These are phyloP conservation scores for Stephania cephalantha DNA, from an alignment of 164 flowering plant species.

Conservation along the genomic window DNA sequence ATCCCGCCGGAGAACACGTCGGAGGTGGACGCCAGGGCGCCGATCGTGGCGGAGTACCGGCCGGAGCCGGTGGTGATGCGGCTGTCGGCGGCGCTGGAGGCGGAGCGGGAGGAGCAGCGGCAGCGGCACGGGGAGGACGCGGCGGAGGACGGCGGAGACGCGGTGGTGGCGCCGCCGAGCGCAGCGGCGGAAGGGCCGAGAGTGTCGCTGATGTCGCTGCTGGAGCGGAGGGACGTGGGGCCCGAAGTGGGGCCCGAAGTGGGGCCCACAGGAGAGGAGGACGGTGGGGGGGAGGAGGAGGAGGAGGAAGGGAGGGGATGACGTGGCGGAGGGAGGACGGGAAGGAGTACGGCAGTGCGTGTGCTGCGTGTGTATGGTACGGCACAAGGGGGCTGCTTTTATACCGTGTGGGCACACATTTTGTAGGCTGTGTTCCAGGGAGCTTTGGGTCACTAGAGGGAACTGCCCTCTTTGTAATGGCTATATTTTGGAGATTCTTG, in stretches of 20 bases:
- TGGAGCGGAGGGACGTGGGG: slow-evolving; percentile 53
- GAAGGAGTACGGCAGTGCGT: slow-evolving; percentile 21
- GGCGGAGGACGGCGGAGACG: too few relatives aligned
- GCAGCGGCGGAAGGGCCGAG: slow-evolving; percentile 24
- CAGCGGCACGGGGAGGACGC: background rate
- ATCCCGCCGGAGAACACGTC: background rate
- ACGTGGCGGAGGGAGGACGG: slow-evolving; percentile 23
- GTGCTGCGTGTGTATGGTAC: slow-evolving; percentile 94
- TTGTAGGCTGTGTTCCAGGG: slow-evolving; percentile 78
- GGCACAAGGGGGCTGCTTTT: slow-evolving; percentile 84
- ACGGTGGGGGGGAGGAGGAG: slow-evolving; percentile 17
- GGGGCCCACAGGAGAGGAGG: slow-evolving; percentile 29
- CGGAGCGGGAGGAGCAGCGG: slow-evolving; percentile 7
- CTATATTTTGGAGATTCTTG: slow-evolving; percentile 70
- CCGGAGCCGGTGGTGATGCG: background rate
- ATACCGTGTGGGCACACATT: slow-evolving; percentile 94
- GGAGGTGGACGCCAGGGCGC: background rate
- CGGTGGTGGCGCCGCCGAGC: too few relatives aligned
- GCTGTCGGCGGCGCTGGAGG: slow-evolving; percentile 5
- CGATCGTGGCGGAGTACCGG: background rate
- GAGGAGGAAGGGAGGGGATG: slow-evolving; percentile 23
- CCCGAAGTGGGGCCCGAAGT: slow-evolving; percentile 31
- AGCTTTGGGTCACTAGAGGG: slow-evolving; percentile 67
- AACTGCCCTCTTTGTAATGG: slow-evolving; percentile 85
- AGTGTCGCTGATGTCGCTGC: slow-evolving; percentile 77